Base-by-base conservation (phyloP, 2,329 filamentous ascomycete genomes). In the Lachnellula hyalina region DNA sequence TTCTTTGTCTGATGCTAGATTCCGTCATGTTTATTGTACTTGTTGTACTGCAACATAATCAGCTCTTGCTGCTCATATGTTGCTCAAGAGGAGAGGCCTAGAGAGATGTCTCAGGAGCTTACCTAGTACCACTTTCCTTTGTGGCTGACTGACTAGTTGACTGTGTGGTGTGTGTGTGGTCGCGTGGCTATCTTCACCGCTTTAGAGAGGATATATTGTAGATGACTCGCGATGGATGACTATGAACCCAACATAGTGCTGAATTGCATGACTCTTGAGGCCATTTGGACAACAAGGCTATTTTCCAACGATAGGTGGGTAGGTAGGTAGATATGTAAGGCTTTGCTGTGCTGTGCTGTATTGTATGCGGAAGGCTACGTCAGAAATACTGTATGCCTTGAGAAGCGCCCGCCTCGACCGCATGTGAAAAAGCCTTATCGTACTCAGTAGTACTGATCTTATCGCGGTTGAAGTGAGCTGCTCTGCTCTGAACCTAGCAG, bases 1-100 rank as follows among this genome's bases (percentile, higher is more conserved):
- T 61, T 38, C 67, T 63, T 44, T 69, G 61, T 54, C 60, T 64
- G 8, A 67, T 54, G 36, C 47, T 53, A 38, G 60, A 53, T 36
- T 54, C 61, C 48, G 54, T 54, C 64, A 68, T 68, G 46, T 5
- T 60, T 46, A 35, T 19, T 54, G 14, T 51, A 14, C 8, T 44
- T 32, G 8, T 32, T 32, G 8, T 32, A 17, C 44, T 49, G 35
- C 7, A 11, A 15, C 35, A 38, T 15, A 14, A 34, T 32, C 40
- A 49, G 50, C 17, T 38, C 23, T 32, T 47, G 36, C 48, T 25
- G 11, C 28, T 32, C 44, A 9, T 17, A 35, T 51, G 38, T 49
- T 11, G 28, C 8, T 32, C 9, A 21, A 7, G 32, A 47, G 40
- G 19, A 21, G 19, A 25, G 49, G 28, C 15, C 15, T 9, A 17